A percentile compares a stretch with the other conserved stretches of the same genome.
phyloP scores from a whole-genome alignment of 1,284 basidiomycete species.

The Xerocomus minutiporus region DNA sequence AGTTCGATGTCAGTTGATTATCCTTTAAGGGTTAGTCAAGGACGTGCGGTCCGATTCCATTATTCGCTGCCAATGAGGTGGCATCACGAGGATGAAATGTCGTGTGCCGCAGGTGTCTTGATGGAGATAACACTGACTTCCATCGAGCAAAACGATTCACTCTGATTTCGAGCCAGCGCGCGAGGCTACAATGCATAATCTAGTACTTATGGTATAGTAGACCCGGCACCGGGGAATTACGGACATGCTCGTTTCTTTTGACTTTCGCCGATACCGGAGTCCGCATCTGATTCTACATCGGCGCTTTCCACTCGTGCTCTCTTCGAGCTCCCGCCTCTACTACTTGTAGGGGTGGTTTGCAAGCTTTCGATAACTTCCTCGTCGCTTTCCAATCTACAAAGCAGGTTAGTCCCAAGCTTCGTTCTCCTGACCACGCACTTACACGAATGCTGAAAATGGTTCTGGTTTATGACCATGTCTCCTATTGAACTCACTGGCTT shows the following conservation, averaged over 20 bases:
- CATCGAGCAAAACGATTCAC: not conserved
- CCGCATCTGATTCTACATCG: constrained; percentile 1
- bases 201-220: constrained; percentile 1
- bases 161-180: not conserved
- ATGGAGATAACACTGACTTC: too few species aligned
- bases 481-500: constrained; percentile 15
- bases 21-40: constrained; percentile 53
- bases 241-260: constrained; percentile 15
- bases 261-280: not conserved
- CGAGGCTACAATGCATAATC: not conserved
- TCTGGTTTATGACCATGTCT: constrained; percentile 10
- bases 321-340: constrained; percentile 15
- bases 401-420: not conserved
- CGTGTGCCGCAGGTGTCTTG: too few species aligned
- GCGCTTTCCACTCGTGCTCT: constrained; percentile 8
- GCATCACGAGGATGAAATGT: constrained; percentile 34
- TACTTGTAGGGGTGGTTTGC: constrained; percentile 25
- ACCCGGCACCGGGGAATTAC: constrained; percentile 8
- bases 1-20: not conserved
- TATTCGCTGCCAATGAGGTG: constrained; percentile 66
- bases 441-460: constrained; percentile 23
- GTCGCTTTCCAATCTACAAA: constrained; percentile 22
- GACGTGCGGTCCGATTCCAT: constrained; percentile 69
- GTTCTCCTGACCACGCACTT: constrained; percentile 3
- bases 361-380: constrained; percentile 26